phyloP scores from a whole-genome alignment of 2,329 filamentous ascomycete species.

The Colletotrichum lini region DNA sequence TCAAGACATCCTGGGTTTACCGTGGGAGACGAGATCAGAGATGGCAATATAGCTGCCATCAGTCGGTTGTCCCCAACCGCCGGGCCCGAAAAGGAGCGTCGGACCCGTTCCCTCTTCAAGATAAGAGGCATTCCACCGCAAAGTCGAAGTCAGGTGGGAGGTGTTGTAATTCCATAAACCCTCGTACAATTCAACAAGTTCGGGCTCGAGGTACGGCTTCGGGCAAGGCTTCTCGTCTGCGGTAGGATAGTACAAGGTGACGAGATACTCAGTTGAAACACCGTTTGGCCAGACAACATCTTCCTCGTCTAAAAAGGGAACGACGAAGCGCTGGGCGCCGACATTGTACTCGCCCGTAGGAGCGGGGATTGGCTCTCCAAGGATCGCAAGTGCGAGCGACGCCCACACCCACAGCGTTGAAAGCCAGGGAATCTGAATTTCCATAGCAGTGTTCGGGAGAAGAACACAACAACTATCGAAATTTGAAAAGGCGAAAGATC shows the following conservation, averaged over 20 bases:
- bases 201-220: constrained; percentile 36
- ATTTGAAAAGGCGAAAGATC: rapidly evolving
- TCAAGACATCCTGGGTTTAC: neutral
- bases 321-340: constrained; percentile 34
- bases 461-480: rapidly evolving
- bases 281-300: constrained; percentile 31
- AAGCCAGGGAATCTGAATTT: rapidly evolving
- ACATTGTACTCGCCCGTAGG: constrained; percentile 38
- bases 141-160: constrained; percentile 34
- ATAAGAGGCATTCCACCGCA: constrained; percentile 36
- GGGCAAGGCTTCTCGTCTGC: constrained; percentile 5
- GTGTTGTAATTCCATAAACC: constrained; percentile 29
- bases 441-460: neutral
- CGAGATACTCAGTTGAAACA: constrained; percentile 38
- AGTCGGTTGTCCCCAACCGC: constrained; percentile 36
- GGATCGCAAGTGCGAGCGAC: rapidly evolving
- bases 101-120: constrained; percentile 5
- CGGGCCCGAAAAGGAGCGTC: constrained; percentile 38
- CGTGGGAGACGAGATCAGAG: constrained; percentile 39
- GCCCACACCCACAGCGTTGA: neutral
- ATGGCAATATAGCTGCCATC: constrained; percentile 33
- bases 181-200: constrained; percentile 29
- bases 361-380: constrained; percentile 17
- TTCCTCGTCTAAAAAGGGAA: constrained; percentile 16
- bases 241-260: constrained; percentile 42